Evolutionary conservation across 129 eudicot species (phyloP).

Genomic region (Deinandra increscens): DNA sequence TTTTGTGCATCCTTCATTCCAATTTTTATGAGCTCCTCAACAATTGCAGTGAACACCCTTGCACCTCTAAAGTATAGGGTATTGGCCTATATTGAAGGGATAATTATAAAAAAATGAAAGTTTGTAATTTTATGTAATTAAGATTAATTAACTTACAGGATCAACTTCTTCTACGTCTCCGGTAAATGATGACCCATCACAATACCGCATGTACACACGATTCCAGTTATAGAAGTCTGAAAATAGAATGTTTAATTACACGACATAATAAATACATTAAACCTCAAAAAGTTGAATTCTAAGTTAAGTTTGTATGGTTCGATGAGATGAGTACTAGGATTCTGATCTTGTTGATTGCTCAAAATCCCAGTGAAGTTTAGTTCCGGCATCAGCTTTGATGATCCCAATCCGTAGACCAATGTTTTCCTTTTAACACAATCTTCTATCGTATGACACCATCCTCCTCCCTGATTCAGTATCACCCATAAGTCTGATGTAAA

Average conservation of each 20-base stretch:
- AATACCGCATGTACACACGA: slow-evolving; percentile 50
- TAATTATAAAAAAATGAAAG: too few relatives aligned
- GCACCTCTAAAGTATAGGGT: slow-evolving; percentile 61
- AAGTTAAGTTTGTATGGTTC: too few relatives aligned
- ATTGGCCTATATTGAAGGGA: slow-evolving; percentile 34
- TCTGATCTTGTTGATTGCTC: slow-evolving; percentile 34
- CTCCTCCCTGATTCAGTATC: slow-evolving; percentile 52
- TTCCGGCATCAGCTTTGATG: slow-evolving; percentile 39
- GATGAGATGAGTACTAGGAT: slow-evolving; percentile 53
- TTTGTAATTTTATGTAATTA: background rate
- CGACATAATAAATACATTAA: background rate
- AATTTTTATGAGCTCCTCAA: slow-evolving; percentile 47
- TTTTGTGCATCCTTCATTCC: slow-evolving; percentile 52
- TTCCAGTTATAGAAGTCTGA: slow-evolving; percentile 64
- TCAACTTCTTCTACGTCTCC: slow-evolving; percentile 57
- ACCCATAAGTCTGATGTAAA: too few relatives aligned
- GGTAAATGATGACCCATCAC: slow-evolving; percentile 63
- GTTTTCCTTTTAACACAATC: slow-evolving; percentile 41
- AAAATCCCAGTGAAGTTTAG: slow-evolving; percentile 44
- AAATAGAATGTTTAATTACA: background rate
- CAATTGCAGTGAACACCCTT: slow-evolving; percentile 44
- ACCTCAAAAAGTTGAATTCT: background rate
- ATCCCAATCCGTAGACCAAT: slow-evolving; percentile 35
- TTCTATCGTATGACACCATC: slow-evolving; percentile 44
- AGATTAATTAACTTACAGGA: slow-evolving; percentile 4